phyloP scores from a whole-genome alignment of 2,329 filamentous ascomycete species.

The Fonsecaea pugnacius region DNA sequence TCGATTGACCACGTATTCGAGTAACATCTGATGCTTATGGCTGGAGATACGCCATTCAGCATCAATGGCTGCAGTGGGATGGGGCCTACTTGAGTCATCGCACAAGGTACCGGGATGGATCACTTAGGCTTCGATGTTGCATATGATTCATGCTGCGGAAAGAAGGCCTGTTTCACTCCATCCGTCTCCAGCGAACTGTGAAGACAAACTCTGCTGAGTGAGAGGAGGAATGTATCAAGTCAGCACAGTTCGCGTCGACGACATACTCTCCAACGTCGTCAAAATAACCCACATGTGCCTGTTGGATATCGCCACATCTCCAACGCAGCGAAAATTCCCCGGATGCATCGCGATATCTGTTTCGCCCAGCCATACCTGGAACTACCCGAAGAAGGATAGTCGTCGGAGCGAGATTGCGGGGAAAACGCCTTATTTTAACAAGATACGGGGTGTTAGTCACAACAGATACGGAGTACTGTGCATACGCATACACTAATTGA shows the following conservation, averaged over 20 bases:
- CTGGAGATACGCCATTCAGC: not conserved
- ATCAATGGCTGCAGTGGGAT: not conserved
- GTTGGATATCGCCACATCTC: not conserved
- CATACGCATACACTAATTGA: not conserved
- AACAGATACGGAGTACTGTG: not conserved
- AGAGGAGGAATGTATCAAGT: not conserved
- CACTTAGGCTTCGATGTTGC: not conserved
- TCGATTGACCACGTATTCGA: not conserved
- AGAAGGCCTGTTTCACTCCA: not conserved
- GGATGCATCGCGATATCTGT: slow-evolving; percentile 9
- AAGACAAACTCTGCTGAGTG: not conserved
- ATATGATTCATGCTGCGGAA: not conserved
- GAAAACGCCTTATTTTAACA: not conserved
- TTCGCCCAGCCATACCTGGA: not conserved
- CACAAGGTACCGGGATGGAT: not conserved
- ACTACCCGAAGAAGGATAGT: not conserved
- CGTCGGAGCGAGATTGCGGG: not conserved
- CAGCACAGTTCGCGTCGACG: not conserved
- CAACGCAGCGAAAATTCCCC: slow-evolving; percentile 15
- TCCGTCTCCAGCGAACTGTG: not conserved
- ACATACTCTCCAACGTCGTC: not conserved
- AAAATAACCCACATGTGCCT: not conserved
- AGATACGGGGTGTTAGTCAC: not conserved
- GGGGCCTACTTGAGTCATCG: not conserved
- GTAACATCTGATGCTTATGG: not conserved